These are phyloP conservation scores for Penicillium sp. DNA, from an alignment of 2,329 filamentous ascomycete genomes.

Conservation along the genomic window DNA sequence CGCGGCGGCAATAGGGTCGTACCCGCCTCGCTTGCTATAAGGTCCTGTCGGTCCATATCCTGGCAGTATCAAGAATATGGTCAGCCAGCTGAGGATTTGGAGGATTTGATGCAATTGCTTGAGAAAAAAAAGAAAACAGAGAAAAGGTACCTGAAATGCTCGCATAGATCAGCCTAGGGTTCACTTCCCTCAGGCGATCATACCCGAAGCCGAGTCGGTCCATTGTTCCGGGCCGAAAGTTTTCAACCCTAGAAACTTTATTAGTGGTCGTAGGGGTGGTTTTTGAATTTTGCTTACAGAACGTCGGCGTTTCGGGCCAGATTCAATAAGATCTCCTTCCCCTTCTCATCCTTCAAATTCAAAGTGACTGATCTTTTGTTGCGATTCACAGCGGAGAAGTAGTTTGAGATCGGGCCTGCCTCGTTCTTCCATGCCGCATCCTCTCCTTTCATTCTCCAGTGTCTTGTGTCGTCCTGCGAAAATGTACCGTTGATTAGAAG, in stretches of 20 bases:
- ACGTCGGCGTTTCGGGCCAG: slow-evolving; percentile 83
- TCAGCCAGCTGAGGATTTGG: too few relatives aligned
- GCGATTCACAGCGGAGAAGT: slow-evolving; percentile 87
- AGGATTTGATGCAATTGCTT: too few relatives aligned
- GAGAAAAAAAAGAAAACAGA: too few relatives aligned
- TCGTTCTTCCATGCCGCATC: neutral
- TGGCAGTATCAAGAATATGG: too few relatives aligned
- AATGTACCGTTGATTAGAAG: too few relatives aligned
- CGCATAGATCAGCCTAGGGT: slow-evolving; percentile 83
- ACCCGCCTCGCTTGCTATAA: slow-evolving; percentile 80
- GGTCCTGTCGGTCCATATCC: slow-evolving; percentile 95
- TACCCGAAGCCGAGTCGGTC: slow-evolving; percentile 92
- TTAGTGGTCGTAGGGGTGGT: too few relatives aligned
- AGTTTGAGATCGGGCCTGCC: slow-evolving; percentile 75
- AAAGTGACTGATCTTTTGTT: slow-evolving; percentile 94
- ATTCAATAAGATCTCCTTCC: slow-evolving; percentile 80
- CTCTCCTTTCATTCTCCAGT: too few relatives aligned
- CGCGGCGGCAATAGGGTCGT: slow-evolving; percentile 98
- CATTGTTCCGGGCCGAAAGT: slow-evolving; percentile 85
- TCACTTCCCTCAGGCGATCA: slow-evolving; percentile 72
- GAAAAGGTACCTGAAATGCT: slow-evolving; percentile 66
- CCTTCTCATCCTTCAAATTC: slow-evolving; percentile 80
- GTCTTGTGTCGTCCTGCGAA: too few relatives aligned
- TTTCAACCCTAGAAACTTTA: slow-evolving; percentile 64
- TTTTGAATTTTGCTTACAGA: slow-evolving; percentile 41